Conservation (phyloP, 371 early-diverging fungal genomes). For the Parasitella parasitica region DNA sequence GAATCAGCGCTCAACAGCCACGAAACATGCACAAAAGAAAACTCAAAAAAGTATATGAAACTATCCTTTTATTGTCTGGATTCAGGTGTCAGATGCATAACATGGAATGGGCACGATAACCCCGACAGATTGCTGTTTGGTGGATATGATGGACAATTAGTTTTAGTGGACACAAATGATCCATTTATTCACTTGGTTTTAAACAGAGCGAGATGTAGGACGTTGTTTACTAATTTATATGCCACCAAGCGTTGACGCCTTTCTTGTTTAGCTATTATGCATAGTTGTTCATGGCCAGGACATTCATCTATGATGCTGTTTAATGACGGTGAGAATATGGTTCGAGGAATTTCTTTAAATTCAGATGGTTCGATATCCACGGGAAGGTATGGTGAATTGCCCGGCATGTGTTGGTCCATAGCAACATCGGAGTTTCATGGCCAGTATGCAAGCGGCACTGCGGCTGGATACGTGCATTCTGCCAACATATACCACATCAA, state of each 20-base stretch:
- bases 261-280: neutral
- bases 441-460: slow-evolving; percentile 1
- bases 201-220: slow-evolving; percentile 5
- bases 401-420: slow-evolving; percentile 15
- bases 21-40: neutral
- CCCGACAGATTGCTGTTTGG: slow-evolving; percentile 17
- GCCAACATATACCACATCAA: slow-evolving; percentile 11
- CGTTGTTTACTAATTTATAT: neutral
- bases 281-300: neutral
- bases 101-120: slow-evolving; percentile 21
- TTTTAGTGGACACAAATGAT: slow-evolving; percentile 40
- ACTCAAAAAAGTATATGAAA: neutral
- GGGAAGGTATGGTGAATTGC: neutral
- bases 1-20: slow-evolving; percentile 7
- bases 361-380: neutral
- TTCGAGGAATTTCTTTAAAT: neutral
- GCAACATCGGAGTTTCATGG: slow-evolving; percentile 13
- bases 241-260: neutral
- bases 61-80: slow-evolving; percentile 27
- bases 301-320: neutral
- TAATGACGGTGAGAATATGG: slow-evolving; percentile 1
- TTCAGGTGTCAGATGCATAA: slow-evolving; percentile 14
- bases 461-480: slow-evolving; percentile 10
- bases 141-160: slow-evolving; percentile 47
- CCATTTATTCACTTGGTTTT: slow-evolving; percentile 16